A percentile compares a stretch with the other conserved stretches of the same genome.
phyloP scores from a whole-genome alignment of 306 rosid genomes.

The Malus domestica region DNA sequence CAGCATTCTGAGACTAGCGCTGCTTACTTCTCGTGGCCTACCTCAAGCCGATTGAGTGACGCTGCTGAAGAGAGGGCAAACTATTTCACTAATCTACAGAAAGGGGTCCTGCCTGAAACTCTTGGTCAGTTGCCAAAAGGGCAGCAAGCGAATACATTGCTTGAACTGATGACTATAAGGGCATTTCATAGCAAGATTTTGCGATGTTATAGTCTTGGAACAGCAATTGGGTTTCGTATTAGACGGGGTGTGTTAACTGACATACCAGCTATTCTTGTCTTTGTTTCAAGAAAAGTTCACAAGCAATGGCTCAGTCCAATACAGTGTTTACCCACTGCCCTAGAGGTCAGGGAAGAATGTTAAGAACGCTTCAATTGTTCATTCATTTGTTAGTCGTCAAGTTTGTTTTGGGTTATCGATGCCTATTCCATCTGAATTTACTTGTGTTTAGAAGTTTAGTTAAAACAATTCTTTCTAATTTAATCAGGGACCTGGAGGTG shows the following conservation, averaged over 20 bases:
- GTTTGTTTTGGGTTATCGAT: background rate
- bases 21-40: slow-evolving; percentile 98
- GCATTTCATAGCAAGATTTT: slow-evolving; percentile 99
- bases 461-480: background rate
- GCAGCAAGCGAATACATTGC: slow-evolving; percentile 91
- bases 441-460: background rate
- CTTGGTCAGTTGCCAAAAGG: slow-evolving; percentile 87
- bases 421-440: background rate
- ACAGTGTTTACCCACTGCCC: slow-evolving; percentile 92
- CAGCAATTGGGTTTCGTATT: slow-evolving; percentile 96
- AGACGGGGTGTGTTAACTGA: slow-evolving; percentile 79
- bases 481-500: slow-evolving; percentile 97
- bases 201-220: slow-evolving; percentile 97
- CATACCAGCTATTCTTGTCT: slow-evolving; percentile 94
- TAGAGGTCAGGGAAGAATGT: slow-evolving; percentile 53
- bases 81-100: slow-evolving; percentile 84
- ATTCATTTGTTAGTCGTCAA: background rate
- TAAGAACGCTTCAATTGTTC: slow-evolving; percentile 8
- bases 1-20: slow-evolving; percentile 92
- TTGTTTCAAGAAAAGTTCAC: slow-evolving; percentile 97
- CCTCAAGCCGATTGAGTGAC: slow-evolving; percentile 71
- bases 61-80: slow-evolving; percentile 95
- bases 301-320: slow-evolving; percentile 98
- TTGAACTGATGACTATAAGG: slow-evolving; percentile 94
- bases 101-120: slow-evolving; percentile 81